Conservation (phyloP, 1,284 basidiomycete species). For the Peniophora sp. region DNA sequence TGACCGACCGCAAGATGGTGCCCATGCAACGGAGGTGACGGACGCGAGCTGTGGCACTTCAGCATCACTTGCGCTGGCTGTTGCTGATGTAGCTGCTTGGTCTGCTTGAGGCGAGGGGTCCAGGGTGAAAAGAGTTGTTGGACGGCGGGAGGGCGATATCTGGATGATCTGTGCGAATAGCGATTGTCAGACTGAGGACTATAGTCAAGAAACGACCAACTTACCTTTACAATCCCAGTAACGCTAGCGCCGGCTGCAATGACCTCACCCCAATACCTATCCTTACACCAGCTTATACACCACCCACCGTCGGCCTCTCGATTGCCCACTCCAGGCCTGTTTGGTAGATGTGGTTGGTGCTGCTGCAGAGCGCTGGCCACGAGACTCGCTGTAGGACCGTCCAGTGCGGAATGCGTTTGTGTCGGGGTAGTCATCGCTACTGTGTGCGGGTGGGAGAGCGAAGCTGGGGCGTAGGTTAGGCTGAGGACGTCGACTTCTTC, state of each 20-base stretch:
- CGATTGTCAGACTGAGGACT: slow-evolving; percentile 1
- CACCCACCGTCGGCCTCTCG: slow-evolving; percentile 85
- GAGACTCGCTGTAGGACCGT: slow-evolving; percentile 48
- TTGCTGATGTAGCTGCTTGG: slow-evolving; percentile 26
- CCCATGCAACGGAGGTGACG: slow-evolving; percentile 81
- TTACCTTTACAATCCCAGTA: slow-evolving; percentile 68
- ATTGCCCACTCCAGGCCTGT: slow-evolving; percentile 48
- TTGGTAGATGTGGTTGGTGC: slow-evolving; percentile 31
- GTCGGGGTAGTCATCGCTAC: slow-evolving; percentile 61
- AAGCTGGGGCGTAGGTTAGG: slow-evolving; percentile 40
- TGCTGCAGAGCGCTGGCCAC: slow-evolving; percentile 58
- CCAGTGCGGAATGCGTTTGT: slow-evolving; percentile 46
- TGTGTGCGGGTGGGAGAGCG: slow-evolving; percentile 39
- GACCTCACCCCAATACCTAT: slow-evolving; percentile 87
- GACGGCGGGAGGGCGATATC: slow-evolving; percentile 43
- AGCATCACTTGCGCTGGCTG: slow-evolving; percentile 20
- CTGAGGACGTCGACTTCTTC: slow-evolving; percentile 67
- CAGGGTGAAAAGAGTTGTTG: slow-evolving; percentile 23
- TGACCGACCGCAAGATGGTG: slow-evolving; percentile 83
- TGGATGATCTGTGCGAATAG: slow-evolving; percentile 42
- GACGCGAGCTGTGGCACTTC: slow-evolving; percentile 41
- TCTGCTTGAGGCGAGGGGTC: slow-evolving; percentile 20
- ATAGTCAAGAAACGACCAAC: slow-evolving; percentile 9
- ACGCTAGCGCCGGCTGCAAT: slow-evolving; percentile 72
- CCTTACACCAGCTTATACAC: slow-evolving; percentile 91